Evolutionary conservation across 2,329 filamentous ascomycete genomes (phyloP).

Genomic region (Alternaria arborescens): DNA sequence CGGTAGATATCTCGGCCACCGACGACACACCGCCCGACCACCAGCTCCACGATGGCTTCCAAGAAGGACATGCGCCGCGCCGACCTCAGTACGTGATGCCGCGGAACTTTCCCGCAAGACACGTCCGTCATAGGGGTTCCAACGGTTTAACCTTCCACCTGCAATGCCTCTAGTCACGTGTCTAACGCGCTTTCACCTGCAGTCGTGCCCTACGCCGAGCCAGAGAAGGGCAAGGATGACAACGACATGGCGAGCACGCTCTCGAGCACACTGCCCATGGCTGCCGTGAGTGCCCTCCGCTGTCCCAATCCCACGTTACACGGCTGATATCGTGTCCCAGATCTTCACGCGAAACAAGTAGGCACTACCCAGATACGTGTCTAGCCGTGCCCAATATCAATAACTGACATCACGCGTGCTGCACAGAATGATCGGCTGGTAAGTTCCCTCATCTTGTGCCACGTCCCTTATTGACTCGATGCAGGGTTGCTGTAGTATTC

Average conservation of each 20-base stretch:
- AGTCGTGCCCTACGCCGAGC: slow-evolving; percentile 91
- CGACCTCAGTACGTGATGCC: slow-evolving; percentile 71
- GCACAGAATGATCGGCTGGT: slow-evolving; percentile 70
- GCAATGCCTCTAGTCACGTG: slow-evolving; percentile 38
- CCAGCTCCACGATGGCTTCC: slow-evolving; percentile 63
- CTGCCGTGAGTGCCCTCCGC: slow-evolving; percentile 66
- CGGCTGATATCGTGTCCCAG: slow-evolving; percentile 52
- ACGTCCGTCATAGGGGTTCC: slow-evolving; percentile 9
- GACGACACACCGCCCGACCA: slow-evolving; percentile 23
- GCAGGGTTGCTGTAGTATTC: slow-evolving; percentile 76
- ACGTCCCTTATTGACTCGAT: slow-evolving; percentile 22
- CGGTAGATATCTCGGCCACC: slow-evolving; percentile 14
- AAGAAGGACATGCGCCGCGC: slow-evolving; percentile 79
- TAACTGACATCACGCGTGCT: slow-evolving; percentile 30
- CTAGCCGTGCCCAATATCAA: slow-evolving; percentile 15
- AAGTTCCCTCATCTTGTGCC: slow-evolving; percentile 34
- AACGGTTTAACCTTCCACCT: neutral
- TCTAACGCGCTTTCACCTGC: slow-evolving; percentile 22
- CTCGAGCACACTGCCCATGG: slow-evolving; percentile 89
- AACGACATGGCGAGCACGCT: slow-evolving; percentile 75
- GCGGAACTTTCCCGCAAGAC: neutral
- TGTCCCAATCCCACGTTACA: slow-evolving; percentile 23
- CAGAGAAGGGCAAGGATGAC: slow-evolving; percentile 69
- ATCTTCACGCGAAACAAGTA: slow-evolving; percentile 93
- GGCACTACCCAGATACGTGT: slow-evolving; percentile 28